Evolutionary conservation across 1,139 yeast genomes (phyloP), one percentile per base, ranked within the genome.

Genomic region (Keqinozyma sinolaborantium): DNA sequence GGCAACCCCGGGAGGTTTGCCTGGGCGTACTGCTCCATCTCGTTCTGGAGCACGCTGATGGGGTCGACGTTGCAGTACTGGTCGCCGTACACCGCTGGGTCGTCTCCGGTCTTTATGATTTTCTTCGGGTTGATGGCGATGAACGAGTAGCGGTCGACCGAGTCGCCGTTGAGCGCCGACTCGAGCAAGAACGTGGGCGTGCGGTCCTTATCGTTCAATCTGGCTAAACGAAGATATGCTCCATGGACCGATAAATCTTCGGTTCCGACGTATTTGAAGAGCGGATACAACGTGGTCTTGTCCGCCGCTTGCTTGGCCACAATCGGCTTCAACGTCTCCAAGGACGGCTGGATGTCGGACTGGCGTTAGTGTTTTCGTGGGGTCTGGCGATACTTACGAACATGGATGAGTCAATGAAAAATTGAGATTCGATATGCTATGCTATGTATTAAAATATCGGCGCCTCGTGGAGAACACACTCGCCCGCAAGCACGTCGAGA

Each of bases 41-140:
- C 96, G 28, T 73, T 44, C 54, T 92, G 96, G 39, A 92, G 69
- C 4, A 83, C 56, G 2, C 64, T 60, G 41, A 92, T 69, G 1
- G 98, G 98, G 56, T 92, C 98, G 16, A 79, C 79, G 38, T 66
- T 55, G 36, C 59, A 47, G 39, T 37, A 53, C 19, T 56, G 60
- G 32, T 75, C 77, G 1, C 53, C 40, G 35, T 38, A 67, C 6
- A 45, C 41, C 0, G 25, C 39, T 3, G 47, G 40, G 37, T 64
- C 58, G 32, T 69, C 74, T 2, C 97, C 97, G 1, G 97, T 90
- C 42, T 72, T 76, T 45, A 92, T 83, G 34, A 83, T 70, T 50
- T 86, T 84, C 39, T 82, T 73, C 5, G 98, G 98, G 28, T 76
- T 74, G 31, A 83, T 72, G 3, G 98, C 98, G 53, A 92, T 81